Conservation (phyloP, 306 rosid species). For the Purshia tridentata region DNA sequence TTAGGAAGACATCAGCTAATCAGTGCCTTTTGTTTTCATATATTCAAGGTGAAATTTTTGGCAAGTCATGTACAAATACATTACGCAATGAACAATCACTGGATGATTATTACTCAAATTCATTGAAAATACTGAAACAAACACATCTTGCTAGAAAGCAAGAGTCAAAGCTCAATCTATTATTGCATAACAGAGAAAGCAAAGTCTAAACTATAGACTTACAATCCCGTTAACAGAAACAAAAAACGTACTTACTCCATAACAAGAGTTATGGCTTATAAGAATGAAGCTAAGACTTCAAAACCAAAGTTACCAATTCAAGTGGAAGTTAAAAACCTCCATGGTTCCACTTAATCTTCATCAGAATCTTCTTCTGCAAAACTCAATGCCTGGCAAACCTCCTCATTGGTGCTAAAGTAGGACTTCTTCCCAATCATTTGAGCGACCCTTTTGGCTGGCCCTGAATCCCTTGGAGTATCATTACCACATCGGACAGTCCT, state of each 20-base stretch:
- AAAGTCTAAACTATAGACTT: background rate
- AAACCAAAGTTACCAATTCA: background rate
- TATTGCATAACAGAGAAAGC: conserved; percentile 7
- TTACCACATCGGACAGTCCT: conserved; percentile 36
- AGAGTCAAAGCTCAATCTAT: background rate
- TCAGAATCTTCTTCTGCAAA: conserved; percentile 52
- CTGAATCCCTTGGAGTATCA: conserved; percentile 79
- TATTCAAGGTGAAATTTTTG: background rate
- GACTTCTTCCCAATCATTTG: conserved; percentile 54
- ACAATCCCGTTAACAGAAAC: background rate
- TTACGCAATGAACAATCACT: background rate
- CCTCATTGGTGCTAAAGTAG: conserved; percentile 41
- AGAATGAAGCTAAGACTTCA: background rate
- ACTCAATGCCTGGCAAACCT: conserved; percentile 57
- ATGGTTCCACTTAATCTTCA: conserved; percentile 25
- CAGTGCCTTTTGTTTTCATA: background rate
- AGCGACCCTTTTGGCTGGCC: conserved; percentile 75
- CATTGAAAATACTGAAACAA: background rate
- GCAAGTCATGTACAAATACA: background rate
- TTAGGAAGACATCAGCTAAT: background rate
- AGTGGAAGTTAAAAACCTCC: background rate
- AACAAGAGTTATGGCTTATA: conserved; percentile 8
- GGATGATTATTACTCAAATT: background rate
- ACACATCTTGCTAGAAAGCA: conserved; percentile 16
- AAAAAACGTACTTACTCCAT: conserved; percentile 8